Base-by-base conservation (phyloP, 345 rosid genomes). In the Eucalyptus tenuipes region DNA sequence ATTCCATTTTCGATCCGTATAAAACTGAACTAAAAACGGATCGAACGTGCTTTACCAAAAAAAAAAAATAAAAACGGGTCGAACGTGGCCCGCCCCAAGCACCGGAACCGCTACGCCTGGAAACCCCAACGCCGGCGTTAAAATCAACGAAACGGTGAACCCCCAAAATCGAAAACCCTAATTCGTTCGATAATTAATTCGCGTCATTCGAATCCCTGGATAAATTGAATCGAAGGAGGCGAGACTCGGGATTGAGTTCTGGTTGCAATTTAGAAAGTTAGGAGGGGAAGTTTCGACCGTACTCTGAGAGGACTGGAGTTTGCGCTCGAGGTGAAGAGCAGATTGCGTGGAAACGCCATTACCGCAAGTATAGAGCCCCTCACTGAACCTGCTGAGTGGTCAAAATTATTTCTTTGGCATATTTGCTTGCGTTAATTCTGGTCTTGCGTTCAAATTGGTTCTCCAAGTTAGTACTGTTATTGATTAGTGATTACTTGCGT, bases 71-170 rank as follows among this genome's bases (percentile, higher is more conserved):
- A n/a, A n/a, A n/a, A n/a, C n/a, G n/a, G n/a, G n/a, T n/a, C n/a
- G n/a, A n/a, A n/a, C n/a, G n/a, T n/a, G n/a, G n/a, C n/a, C n/a
- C n/a, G n/a, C n/a, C n/a, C n/a, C n/a, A n/a, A n/a, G n/a, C n/a
- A n/a, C n/a, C n/a, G n/a, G n/a, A n/a, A n/a, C n/a, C n/a, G n/a
- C n/a, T n/a, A n/a, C n/a, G n/a, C n/a, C n/a, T n/a, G n/a, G n/a
- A n/a, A n/a, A 31, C 99, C 98, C 8, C 64, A 95, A 96, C 90
- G 94, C 97, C 71, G 98, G 99, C 89, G 59, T 29, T 61, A 50
- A 96, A 90, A 93, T 96, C 92, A 96, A 97, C 88, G 98, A 95
- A 93, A 96, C 92, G 91, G 98, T 96, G 91, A 89, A 10, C 29
- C 31, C 31, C 61, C 20, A 6, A 71, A 55, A 11, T 12, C 7